Percentiles rank a stretch among this genome's conserved stretches.
Conservation (phyloP, 768 basidiomycete species). For the Calvatia gigantea region DNA sequence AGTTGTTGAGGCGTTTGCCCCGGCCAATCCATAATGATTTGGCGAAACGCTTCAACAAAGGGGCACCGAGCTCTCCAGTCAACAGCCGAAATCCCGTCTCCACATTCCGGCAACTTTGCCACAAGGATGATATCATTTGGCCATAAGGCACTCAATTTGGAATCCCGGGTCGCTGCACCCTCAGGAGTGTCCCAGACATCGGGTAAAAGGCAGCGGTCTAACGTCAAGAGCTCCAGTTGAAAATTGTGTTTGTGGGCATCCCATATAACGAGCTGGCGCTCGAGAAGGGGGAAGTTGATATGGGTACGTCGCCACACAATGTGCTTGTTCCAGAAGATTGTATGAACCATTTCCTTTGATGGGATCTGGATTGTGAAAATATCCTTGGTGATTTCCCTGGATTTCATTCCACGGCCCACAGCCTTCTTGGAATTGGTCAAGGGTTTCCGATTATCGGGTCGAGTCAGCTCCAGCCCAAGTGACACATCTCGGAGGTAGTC, state of each 20-base stretch:
- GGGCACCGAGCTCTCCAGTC: neutral
- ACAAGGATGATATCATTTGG: neutral
- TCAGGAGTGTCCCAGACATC: neutral
- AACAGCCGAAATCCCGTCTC: neutral
- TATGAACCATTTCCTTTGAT: neutral
- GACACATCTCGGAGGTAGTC: neutral
- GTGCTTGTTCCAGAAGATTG: neutral
- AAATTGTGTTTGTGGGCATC: constrained; percentile 17
- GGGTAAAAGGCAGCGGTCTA: constrained; percentile 8
- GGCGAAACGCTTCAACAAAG: constrained; percentile 11
- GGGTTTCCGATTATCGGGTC: neutral
- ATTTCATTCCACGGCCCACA: neutral
- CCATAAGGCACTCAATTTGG: constrained; percentile 3
- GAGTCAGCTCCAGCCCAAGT: neutral
- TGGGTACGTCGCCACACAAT: neutral
- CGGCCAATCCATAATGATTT: neutral
- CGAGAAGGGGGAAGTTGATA: neutral
- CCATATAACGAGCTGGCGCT: constrained; percentile 9
- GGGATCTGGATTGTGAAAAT: neutral
- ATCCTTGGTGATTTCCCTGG: neutral
- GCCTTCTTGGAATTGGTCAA: neutral
- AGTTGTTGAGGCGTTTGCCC: neutral
- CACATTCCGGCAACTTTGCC: neutral
- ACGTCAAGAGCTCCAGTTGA: constrained; percentile 11
- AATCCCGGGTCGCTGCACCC: neutral